Percentiles rank a stretch among this genome's conserved stretches.
Conservation (phyloP, 2,329 filamentous ascomycete genomes). For the Calycina marina region DNA sequence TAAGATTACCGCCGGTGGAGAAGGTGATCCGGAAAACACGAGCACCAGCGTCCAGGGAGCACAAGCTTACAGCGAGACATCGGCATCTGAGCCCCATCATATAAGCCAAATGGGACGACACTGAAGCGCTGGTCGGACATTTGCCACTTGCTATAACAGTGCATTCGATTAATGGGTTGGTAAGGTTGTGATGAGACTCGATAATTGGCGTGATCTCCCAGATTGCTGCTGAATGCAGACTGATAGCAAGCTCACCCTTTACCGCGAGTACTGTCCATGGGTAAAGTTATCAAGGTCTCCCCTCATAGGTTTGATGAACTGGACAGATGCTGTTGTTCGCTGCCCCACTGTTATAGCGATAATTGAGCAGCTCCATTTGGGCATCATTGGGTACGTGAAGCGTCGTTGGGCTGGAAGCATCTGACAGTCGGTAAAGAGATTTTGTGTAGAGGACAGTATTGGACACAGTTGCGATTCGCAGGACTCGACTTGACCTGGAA, state of each 20-base stretch:
- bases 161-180: neutral
- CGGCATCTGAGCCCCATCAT: too few species aligned
- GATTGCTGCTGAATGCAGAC: too few species aligned
- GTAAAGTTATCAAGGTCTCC: neutral
- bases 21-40: neutral
- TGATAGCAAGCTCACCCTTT: too few species aligned
- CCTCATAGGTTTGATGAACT: neutral
- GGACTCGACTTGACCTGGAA: too few species aligned
- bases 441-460: too few species aligned
- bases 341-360: neutral
- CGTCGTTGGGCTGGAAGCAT: too few species aligned
- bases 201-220: neutral
- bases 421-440: too few species aligned
- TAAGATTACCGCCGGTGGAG: neutral
- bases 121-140: too few species aligned
- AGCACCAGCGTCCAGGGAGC: neutral
- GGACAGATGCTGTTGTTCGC: neutral
- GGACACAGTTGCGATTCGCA: too few species aligned
- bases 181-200: neutral
- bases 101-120: too few species aligned
- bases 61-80: neutral
- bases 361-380: neutral
- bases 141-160: neutral
- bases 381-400: slow-evolving; percentile 4
- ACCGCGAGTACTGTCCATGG: neutral